Conservation (phyloP, 1,284 basidiomycete genomes). For the Pyrrhoderma lamaoense region DNA sequence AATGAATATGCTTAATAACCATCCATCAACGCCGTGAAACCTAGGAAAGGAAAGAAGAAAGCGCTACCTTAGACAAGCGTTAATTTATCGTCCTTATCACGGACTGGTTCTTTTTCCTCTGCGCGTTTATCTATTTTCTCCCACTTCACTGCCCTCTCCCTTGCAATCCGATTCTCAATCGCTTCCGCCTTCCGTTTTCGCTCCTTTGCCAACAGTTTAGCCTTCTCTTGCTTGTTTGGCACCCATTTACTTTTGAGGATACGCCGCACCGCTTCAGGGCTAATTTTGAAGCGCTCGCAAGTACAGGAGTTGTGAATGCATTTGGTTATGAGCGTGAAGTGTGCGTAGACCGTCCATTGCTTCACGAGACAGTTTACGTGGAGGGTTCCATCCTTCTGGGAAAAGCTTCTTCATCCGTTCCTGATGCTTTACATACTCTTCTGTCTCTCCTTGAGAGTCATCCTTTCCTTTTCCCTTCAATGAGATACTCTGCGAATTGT, state of each 20-base stretch:
- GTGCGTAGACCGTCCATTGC: conserved; percentile 83
- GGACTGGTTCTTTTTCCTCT: background rate
- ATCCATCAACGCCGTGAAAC: too few relatives aligned
- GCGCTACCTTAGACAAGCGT: background rate
- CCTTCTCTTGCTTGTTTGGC: conserved; percentile 52
- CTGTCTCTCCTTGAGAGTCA: too few relatives aligned
- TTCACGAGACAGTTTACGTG: conserved; percentile 80
- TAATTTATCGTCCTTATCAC: conserved; percentile 6
- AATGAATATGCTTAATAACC: too few relatives aligned
- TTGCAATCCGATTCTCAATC: conserved; percentile 31
- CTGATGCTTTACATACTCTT: conserved; percentile 36
- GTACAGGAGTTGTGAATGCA: conserved; percentile 60
- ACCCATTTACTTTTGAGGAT: conserved; percentile 81
- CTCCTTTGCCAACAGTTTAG: conserved; percentile 50
- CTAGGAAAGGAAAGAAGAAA: too few relatives aligned
- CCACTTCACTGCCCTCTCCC: conserved; percentile 32
- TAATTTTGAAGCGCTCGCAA: conserved; percentile 80
- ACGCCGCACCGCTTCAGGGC: conserved; percentile 78
- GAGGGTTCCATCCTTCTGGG: conserved; percentile 79
- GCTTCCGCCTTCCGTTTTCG: conserved; percentile 38
- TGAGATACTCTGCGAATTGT: too few relatives aligned
- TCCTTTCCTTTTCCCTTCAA: too few relatives aligned
- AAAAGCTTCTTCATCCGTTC: conserved; percentile 52
- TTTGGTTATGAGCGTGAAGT: conserved; percentile 63
- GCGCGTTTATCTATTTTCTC: conserved; percentile 2